Base-by-base conservation (phyloP, 768 basidiomycete species). In the Ramaria rubella region DNA sequence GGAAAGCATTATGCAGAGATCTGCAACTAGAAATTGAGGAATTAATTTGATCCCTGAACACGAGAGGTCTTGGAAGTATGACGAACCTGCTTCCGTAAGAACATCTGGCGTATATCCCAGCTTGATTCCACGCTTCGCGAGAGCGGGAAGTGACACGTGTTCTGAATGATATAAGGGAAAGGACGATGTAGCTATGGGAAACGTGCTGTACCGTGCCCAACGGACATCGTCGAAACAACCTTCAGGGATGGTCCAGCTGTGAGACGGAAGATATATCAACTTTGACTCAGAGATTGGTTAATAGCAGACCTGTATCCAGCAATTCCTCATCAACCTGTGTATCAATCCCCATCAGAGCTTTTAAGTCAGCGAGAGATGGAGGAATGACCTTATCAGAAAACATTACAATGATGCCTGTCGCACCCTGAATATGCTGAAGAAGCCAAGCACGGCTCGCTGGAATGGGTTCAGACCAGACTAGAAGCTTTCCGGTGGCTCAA, bases 81-180 rank as follows among this genome's bases (percentile, higher is more conserved):
- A 83, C 49, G 31, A 21, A 56, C 92, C 92, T 61, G 95, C 92
- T 64, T 93, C 91, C 4, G 88, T 94, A 15, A 99, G 78, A 5
- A 97, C 87, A 55, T 94, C 92, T 0, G 95, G 96, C 0, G 94
- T 98, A 69, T 92, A 91, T 6, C 96, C 96, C 5, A 97, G 68
- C 45, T 77, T 79, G 57, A 98, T 77, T 1, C 77, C 75, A 15
- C 83, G 79, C 61, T 77, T 72, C 11, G 81, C 76, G 6, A 86
- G 69, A 29, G 79, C 81, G 21, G 73, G 67, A 1, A 88, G 71
- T 59, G 88, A 81, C 36, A 92, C 77, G 60, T 98, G 96, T 53
- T 99, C 95, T 94, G 61, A 26, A 31, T 12, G 36, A n/a, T 11
- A 46, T 49, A 8, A 48, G 38, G 15, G 49, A 21, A 45, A 42